Base-by-base conservation (phyloP, 2,329 filamentous ascomycete species). In the Fusarium sp. region DNA sequence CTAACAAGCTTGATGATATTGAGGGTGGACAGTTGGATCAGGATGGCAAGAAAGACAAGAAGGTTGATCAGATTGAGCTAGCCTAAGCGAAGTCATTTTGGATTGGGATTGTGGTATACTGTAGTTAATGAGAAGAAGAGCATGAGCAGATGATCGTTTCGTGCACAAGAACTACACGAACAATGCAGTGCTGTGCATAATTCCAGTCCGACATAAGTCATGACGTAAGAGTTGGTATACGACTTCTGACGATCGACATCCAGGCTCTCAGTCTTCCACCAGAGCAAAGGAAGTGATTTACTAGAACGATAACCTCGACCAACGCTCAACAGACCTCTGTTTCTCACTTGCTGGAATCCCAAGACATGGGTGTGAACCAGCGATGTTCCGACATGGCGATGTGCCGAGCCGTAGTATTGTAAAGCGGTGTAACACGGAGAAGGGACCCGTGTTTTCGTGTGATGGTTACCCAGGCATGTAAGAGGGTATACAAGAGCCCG, bases 1-100 rank as follows among this genome's bases (percentile, higher is more conserved):
- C 19, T 3, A 19, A 6, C 5, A 71, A 71, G 51, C 40, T 71
- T 19, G 50, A 36, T 3, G 68, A 71, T 19, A 34, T 66, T 4
- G 70, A 73, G 17, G 36, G 24, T 11, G 57, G 49, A 15, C 15
- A 44, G 3, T 2, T 47, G 14, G 70, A 63, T 0, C 33, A 49
- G 5, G 57, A 67, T 5, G 38, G 22, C 1, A 65, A 59, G 45
- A 71, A 67, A 33, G 61, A 66, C 2, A 69, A 57, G 22, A 55
- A 55, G 17, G 65, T 71, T 2, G 65, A 67, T 14, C 61, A 73
- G 22, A 51, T 72, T 13, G 70, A 72, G 17, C n/a, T 69, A 15
- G 70, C 58, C 21, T 69, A 47, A 26, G 2, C 2, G 1, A 4
- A 6, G 14, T 3, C 13, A 24, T 4, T 3, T 6, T 24, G 33